These are phyloP conservation scores for Chaetomidium leptoderma DNA, from an alignment of 495 filamentous ascomycete species.

Conservation along the genomic window DNA sequence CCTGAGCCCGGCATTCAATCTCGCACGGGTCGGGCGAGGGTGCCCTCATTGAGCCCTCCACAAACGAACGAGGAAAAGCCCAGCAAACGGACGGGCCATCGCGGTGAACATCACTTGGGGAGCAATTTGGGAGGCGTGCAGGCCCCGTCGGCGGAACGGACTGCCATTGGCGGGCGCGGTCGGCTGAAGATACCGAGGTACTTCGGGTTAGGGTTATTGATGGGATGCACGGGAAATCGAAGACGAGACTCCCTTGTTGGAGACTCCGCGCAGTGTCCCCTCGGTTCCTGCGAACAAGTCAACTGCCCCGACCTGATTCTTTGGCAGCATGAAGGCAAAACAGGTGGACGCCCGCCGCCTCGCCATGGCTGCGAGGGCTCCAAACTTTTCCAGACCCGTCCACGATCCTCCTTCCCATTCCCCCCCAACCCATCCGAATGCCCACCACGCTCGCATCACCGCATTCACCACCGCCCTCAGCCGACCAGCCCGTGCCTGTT, in stretches of 20 bases:
- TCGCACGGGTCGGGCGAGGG: background rate
- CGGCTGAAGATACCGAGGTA: constrained; percentile 21
- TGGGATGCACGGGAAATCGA: constrained; percentile 20
- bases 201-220: constrained; percentile 31
- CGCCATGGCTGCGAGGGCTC: constrained; percentile 34
- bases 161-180: constrained; percentile 13
- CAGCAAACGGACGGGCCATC: background rate
- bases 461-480: constrained; percentile 23
- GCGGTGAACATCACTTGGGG: constrained; percentile 5
- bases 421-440: constrained; percentile 26
- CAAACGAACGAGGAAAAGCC: constrained; percentile 1
- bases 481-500: constrained; percentile 18
- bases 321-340: constrained; percentile 41
- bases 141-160: constrained; percentile 3
- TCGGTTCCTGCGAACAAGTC: constrained; percentile 37
- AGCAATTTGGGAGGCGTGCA: constrained; percentile 18
- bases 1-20: constrained; percentile 1
- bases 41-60: background rate
- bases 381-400: constrained; percentile 31
- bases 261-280: constrained; percentile 26
- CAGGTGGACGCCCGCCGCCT: constrained; percentile 36
- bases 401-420: constrained; percentile 19
- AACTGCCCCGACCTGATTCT: constrained; percentile 35
- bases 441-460: constrained; percentile 28
- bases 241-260: constrained; percentile 31